phyloP scores from a whole-genome alignment of 768 basidiomycete genomes.

The Pluteus cervinus region DNA sequence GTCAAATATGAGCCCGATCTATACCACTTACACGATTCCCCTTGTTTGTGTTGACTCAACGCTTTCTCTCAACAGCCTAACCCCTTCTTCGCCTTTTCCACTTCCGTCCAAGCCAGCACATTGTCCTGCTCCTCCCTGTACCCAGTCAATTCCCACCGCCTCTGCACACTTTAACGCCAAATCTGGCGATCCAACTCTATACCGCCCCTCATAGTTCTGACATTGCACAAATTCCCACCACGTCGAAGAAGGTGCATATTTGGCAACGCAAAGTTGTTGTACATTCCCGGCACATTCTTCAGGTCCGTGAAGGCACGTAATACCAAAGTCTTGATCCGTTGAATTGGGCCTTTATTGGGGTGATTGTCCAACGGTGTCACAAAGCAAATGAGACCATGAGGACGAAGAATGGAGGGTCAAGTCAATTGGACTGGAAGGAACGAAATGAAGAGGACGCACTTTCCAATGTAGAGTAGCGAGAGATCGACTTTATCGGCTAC shows the following conservation, averaged over 20 bases:
- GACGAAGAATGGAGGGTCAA: not conserved
- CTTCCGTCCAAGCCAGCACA: conserved; percentile 63
- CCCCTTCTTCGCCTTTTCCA: conserved; percentile 57
- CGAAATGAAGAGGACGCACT: conserved; percentile 40
- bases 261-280: conserved; percentile 77
- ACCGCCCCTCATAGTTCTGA: conserved; percentile 62
- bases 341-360: conserved; percentile 43
- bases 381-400: conserved; percentile 2
- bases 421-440: too few relatives aligned
- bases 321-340: conserved; percentile 69
- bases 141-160: conserved; percentile 65
- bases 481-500: conserved; percentile 64
- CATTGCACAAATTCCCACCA: conserved; percentile 88
- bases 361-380: too few relatives aligned
- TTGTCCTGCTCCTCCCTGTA: conserved; percentile 41
- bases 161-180: conserved; percentile 63
- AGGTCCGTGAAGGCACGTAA: conserved; percentile 74
- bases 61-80: conserved; percentile 58
- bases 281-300: conserved; percentile 86
- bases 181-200: conserved; percentile 58
- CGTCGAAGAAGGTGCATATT: conserved; percentile 42
- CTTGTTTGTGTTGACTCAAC: conserved; percentile 34
- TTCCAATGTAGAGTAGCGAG: conserved; percentile 66
- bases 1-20: not conserved
- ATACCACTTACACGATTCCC: conserved; percentile 46